phyloP scores from a whole-genome alignment of 257 asterid genomes.

The Avicennia marina region DNA sequence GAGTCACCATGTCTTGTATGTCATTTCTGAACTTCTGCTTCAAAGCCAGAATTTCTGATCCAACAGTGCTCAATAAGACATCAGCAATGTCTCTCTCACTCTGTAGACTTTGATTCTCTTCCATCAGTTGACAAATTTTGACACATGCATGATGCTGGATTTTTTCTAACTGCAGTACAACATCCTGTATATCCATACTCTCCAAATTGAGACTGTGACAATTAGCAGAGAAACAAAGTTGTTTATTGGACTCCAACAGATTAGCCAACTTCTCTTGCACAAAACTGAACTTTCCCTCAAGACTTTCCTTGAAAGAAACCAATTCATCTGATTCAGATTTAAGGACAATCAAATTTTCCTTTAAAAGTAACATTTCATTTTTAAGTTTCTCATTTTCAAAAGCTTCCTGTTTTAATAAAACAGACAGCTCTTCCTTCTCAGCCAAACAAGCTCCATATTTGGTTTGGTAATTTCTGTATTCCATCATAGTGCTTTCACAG shows the following conservation, averaged over 20 bases:
- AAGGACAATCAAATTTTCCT: slow-evolving; percentile 38
- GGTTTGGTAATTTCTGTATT: slow-evolving; percentile 36
- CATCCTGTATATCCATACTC: slow-evolving; percentile 37
- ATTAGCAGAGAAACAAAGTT: slow-evolving; percentile 27
- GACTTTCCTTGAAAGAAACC: slow-evolving; percentile 47
- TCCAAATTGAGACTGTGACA: slow-evolving; percentile 26
- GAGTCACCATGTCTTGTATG: slow-evolving; percentile 40
- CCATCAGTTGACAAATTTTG: slow-evolving; percentile 45
- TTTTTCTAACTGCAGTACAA: slow-evolving; percentile 54
- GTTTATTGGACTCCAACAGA: slow-evolving; percentile 39
- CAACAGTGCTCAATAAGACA: slow-evolving; percentile 42
- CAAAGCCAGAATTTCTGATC: slow-evolving; percentile 58
- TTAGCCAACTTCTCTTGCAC: slow-evolving; percentile 45
- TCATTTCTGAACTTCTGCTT: slow-evolving; percentile 55
- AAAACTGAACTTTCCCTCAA: slow-evolving; percentile 41
- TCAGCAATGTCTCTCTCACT: slow-evolving; percentile 49
- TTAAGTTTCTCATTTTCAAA: slow-evolving; percentile 45
- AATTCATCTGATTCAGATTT: slow-evolving; percentile 47
- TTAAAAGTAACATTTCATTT: slow-evolving; percentile 42
- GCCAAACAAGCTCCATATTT: slow-evolving; percentile 60
- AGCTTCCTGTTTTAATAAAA: slow-evolving; percentile 48
- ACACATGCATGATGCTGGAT: slow-evolving; percentile 41
- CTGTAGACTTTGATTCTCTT: slow-evolving; percentile 59
- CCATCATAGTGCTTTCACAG: slow-evolving; percentile 32
- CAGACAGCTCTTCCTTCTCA: slow-evolving; percentile 59